phyloP scores from a whole-genome alignment of 192 early-diverging fungal genomes.

The Phycomyces blakesleeanus region DNA sequence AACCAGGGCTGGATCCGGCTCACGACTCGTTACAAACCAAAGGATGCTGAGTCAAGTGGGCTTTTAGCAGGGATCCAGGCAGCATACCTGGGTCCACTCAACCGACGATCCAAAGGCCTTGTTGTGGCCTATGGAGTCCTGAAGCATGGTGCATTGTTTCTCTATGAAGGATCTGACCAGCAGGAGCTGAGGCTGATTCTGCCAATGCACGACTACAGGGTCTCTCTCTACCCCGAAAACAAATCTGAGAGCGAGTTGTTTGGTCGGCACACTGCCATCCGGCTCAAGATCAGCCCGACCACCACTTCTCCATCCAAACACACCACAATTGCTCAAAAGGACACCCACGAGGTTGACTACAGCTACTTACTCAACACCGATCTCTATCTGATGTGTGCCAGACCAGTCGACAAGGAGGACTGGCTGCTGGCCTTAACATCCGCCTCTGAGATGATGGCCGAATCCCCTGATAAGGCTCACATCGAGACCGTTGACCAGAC shows the following conservation, averaged over 20 bases:
- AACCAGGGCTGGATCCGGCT: slow-evolving; percentile 37
- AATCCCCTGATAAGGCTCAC: slow-evolving; percentile 38
- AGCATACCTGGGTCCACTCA: slow-evolving; percentile 16
- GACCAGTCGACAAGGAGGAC: slow-evolving; percentile 79
- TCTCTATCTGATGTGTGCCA: slow-evolving; percentile 59
- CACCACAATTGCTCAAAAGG: not conserved
- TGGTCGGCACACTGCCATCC: slow-evolving; percentile 60
- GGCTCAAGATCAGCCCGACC: slow-evolving; percentile 35
- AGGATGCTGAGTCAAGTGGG: slow-evolving; percentile 12
- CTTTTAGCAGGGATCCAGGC: slow-evolving; percentile 18
- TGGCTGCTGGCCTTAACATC: slow-evolving; percentile 80
- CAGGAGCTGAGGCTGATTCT: slow-evolving; percentile 48
- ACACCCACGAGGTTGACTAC: slow-evolving; percentile 47
- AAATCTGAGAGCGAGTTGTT: slow-evolving; percentile 66
- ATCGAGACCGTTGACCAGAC: slow-evolving; percentile 31
- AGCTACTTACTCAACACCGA: slow-evolving; percentile 44
- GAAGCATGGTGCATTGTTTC: slow-evolving; percentile 70
- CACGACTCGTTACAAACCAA: slow-evolving; percentile 20
- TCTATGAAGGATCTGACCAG: slow-evolving; percentile 59
- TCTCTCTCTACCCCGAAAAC: slow-evolving; percentile 72
- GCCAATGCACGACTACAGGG: slow-evolving; percentile 66
- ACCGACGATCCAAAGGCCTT: slow-evolving; percentile 27
- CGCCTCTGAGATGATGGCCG: slow-evolving; percentile 56
- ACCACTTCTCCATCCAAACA: slow-evolving; percentile 8
- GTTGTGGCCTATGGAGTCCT: slow-evolving; percentile 67